Evolutionary conservation across 2,329 filamentous ascomycete species (phyloP).

Genomic region (Pseudodiploospora longispora): DNA sequence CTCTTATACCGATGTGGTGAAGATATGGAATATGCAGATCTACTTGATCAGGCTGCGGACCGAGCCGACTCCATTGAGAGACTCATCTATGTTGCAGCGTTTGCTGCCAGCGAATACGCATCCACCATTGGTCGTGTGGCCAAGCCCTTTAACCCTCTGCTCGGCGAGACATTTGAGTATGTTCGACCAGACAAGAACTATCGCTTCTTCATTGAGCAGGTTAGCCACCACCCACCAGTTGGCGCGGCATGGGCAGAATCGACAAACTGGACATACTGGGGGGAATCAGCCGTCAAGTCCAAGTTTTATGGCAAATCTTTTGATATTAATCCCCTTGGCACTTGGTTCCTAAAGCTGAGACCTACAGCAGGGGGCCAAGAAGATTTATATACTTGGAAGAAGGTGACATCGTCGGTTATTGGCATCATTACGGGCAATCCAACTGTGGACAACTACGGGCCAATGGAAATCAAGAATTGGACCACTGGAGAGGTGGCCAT

Average conservation of each 20-base stretch:
- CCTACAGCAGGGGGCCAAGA: conserved; percentile 66
- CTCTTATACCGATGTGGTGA: conserved; percentile 90
- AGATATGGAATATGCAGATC: conserved; percentile 95
- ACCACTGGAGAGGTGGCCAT: conserved; percentile 85
- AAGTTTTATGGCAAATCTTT: conserved; percentile 98
- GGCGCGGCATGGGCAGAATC: conserved; percentile 91
- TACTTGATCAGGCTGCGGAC: conserved; percentile 82
- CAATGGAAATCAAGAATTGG: conserved; percentile 97
- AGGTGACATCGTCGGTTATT: conserved; percentile 94
- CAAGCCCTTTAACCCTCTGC: conserved; percentile 93
- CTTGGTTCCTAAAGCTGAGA: conserved; percentile 87
- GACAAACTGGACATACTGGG: conserved; percentile 93
- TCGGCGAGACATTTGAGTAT: conserved; percentile 97
- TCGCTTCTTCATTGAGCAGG: conserved; percentile 97
- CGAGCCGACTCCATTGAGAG: conserved; percentile 82
- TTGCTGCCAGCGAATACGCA: conserved; percentile 92
- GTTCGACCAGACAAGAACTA: conserved; percentile 93
- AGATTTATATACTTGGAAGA: conserved; percentile 97
- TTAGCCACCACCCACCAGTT: conserved; percentile 92
- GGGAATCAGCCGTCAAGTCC: conserved; percentile 88
- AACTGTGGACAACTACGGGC: conserved; percentile 93
- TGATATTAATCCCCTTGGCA: conserved; percentile 91
- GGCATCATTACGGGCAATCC: conserved; percentile 97
- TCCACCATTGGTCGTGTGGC: conserved; percentile 95
- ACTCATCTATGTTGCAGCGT: conserved; percentile 88